Conservation (phyloP, 352 stramenopile species). For the Phytophthora sansomeana region DNA sequence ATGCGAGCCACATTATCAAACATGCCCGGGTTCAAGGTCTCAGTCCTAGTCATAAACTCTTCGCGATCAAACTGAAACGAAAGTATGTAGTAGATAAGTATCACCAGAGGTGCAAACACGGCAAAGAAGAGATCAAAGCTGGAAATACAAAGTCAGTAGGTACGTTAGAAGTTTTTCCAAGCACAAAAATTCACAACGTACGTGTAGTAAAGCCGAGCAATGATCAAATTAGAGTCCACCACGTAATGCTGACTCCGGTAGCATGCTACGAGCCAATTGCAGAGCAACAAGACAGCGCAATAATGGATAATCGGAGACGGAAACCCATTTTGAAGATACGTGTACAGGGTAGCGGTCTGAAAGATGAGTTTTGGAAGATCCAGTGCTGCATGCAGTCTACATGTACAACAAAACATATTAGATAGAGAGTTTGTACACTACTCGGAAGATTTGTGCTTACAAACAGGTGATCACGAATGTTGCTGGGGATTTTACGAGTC, state of each 20-base stretch:
- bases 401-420: background rate
- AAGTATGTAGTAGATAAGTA: conserved; percentile 44
- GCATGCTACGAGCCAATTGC: conserved; percentile 54
- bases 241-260: conserved; percentile 55
- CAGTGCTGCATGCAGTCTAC: conserved; percentile 35
- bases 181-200: conserved; percentile 7
- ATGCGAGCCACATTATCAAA: conserved; percentile 51
- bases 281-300: conserved; percentile 43
- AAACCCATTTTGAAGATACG: conserved; percentile 51
- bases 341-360: conserved; percentile 46
- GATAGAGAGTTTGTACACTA: too few relatives aligned
- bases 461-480: too few relatives aligned
- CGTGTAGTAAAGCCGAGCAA: conserved; percentile 52
- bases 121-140: conserved; percentile 65
- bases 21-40: conserved; percentile 20
- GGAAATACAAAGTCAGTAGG: conserved; percentile 1
- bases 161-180: conserved; percentile 1
- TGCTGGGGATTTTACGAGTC: too few relatives aligned
- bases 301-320: conserved; percentile 42
- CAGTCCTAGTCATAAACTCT: conserved; percentile 28
- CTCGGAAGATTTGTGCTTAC: too few relatives aligned
- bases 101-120: conserved; percentile 51
- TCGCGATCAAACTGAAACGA: conserved; percentile 52
- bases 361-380: conserved; percentile 61
- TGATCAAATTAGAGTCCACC: conserved; percentile 3